A percentile compares a stretch with the other conserved stretches of the same genome.
These are phyloP conservation scores for Echeveria elegans DNA, from an alignment of 164 flowering plant species.

Conservation along the genomic window DNA sequence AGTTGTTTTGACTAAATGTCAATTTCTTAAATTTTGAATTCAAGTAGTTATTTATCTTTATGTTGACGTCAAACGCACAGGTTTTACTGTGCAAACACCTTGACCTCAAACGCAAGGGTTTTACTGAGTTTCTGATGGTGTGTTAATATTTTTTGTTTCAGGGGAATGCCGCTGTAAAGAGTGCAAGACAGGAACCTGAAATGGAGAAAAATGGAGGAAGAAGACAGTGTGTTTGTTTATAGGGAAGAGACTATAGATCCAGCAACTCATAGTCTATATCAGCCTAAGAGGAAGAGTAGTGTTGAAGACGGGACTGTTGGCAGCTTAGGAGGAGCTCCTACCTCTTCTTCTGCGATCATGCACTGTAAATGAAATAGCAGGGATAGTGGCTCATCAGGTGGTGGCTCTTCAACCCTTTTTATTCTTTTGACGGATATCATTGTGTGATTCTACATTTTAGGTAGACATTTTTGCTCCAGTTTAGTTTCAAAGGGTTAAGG, in stretches of 20 bases:
- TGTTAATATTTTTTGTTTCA: neutral
- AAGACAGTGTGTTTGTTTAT: neutral
- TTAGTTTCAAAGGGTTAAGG: neutral
- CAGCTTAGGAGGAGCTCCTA: neutral
- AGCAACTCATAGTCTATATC: neutral
- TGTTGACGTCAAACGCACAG: no score
- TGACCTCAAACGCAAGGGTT: no score
- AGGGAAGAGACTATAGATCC: neutral
- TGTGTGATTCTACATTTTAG: neutral
- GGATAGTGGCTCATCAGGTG: neutral
- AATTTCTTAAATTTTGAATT: no score
- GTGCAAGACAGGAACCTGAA: neutral
- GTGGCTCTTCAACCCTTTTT: neutral
- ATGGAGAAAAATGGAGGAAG: neutral
- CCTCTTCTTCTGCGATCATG: neutral
- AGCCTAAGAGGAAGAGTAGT: neutral
- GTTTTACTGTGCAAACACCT: no score
- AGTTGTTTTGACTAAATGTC: no score
- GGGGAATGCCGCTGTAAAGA: constrained; percentile 1
- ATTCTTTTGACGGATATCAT: neutral
- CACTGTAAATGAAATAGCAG: neutral
- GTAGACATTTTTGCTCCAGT: neutral
- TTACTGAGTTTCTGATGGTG: no score
- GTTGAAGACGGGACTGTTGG: neutral
- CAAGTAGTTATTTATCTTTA: no score